Percentiles rank a stretch among this genome's conserved stretches.
phyloP scores from a whole-genome alignment of 768 basidiomycete species.

The Rhizopogon rudus region DNA sequence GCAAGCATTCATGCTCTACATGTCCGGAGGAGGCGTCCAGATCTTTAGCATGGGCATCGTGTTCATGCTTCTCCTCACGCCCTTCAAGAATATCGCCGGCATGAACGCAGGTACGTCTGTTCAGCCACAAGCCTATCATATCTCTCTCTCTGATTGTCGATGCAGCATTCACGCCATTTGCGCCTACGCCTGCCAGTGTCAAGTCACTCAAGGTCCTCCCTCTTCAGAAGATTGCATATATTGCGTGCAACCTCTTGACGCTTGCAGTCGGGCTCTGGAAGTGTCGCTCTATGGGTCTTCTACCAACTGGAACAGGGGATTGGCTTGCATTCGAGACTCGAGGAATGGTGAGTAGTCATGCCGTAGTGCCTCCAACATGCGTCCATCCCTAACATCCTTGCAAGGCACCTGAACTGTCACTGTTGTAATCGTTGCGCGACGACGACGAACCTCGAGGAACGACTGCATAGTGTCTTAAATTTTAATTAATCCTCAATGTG shows the following conservation, averaged over 20 bases:
- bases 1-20: conserved; percentile 98
- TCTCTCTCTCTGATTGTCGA: neutral
- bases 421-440: conserved; percentile 19
- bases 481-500: neutral
- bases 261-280: conserved; percentile 89
- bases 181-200: conserved; percentile 42
- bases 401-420: conserved; percentile 42
- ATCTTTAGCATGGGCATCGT: conserved; percentile 97
- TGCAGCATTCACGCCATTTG: conserved; percentile 70
- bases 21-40: conserved; percentile 94
- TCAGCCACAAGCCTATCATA: neutral
- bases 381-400: neutral
- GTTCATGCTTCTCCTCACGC: conserved; percentile 83
- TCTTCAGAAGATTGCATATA: conserved; percentile 66
- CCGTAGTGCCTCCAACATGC: neutral
- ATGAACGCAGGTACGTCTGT: conserved; percentile 69
- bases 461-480: neutral
- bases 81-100: conserved; percentile 76
- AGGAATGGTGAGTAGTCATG: conserved; percentile 41
- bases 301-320: conserved; percentile 89
- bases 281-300: conserved; percentile 85
- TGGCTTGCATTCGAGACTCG: conserved; percentile 93
- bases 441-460: too few species aligned
- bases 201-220: conserved; percentile 46
- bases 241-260: conserved; percentile 72